phyloP scores from a whole-genome alignment of 192 early-diverging fungal species.

The Jimgerdemannia lactiflua region DNA sequence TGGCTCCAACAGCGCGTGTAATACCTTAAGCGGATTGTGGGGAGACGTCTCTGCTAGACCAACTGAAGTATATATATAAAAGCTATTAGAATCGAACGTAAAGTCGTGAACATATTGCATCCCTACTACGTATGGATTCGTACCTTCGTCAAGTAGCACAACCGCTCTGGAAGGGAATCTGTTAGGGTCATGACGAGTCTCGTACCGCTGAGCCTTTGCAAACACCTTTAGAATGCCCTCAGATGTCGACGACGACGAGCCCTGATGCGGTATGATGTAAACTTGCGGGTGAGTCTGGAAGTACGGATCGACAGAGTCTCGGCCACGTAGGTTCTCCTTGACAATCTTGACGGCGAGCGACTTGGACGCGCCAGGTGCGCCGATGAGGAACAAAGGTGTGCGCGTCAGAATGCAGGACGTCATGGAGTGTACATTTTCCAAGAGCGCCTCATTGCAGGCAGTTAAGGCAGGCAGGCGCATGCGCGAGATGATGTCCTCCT shows the following conservation, averaged over 20 bases:
- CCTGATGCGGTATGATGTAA: conserved; percentile 22
- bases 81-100: background rate
- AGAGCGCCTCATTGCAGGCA: conserved; percentile 12
- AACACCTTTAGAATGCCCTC: conserved; percentile 25
- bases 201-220: conserved; percentile 13
- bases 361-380: conserved; percentile 19
- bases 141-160: conserved; percentile 24
- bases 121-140: background rate
- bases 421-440: conserved; percentile 17
- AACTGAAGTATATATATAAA: conserved; percentile 2
- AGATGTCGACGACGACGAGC: conserved; percentile 24
- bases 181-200: conserved; percentile 9
- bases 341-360: conserved; percentile 16
- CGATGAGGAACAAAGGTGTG: conserved; percentile 14
- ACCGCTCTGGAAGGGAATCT: conserved; percentile 16
- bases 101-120: background rate
- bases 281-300: conserved; percentile 15
- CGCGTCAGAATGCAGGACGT: conserved; percentile 11
- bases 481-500: conserved; percentile 9
- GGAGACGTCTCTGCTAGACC: conserved; percentile 15
- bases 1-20: conserved; percentile 18
- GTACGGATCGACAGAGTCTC: conserved; percentile 16
- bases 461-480: conserved; percentile 9
- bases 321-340: conserved; percentile 18
- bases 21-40: conserved; percentile 16